Conservation (phyloP, 2,329 filamentous ascomycete genomes). For the Aspergillus tanneri region DNA sequence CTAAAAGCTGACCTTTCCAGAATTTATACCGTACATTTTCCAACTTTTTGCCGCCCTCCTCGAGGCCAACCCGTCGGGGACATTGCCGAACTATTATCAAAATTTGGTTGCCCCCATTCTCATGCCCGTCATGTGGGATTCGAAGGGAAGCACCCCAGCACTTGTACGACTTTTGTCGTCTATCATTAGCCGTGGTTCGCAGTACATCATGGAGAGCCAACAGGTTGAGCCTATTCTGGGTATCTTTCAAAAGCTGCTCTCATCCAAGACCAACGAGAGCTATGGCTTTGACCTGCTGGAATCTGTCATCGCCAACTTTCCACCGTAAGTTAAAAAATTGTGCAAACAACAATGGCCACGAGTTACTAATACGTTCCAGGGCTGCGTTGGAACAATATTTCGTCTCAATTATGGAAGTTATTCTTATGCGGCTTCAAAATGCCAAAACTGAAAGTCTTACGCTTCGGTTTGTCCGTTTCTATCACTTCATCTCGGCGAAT, state of each 20-base stretch:
- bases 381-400: slow-evolving; percentile 72
- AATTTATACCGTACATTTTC: slow-evolving; percentile 96
- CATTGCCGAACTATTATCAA: slow-evolving; percentile 78
- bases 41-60: slow-evolving; percentile 89
- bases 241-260: slow-evolving; percentile 89
- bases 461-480: slow-evolving; percentile 87
- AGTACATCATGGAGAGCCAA: slow-evolving; percentile 71
- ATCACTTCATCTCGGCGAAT: slow-evolving; percentile 81
- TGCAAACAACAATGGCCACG: not conserved
- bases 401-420: slow-evolving; percentile 72
- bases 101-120: slow-evolving; percentile 75
- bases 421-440: slow-evolving; percentile 70
- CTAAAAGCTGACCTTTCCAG: slow-evolving; percentile 48
- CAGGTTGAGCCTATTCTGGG: slow-evolving; percentile 87
- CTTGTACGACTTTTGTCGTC: slow-evolving; percentile 80
- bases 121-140: slow-evolving; percentile 82
- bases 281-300: slow-evolving; percentile 91
- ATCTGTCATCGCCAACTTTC: slow-evolving; percentile 69
- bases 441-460: slow-evolving; percentile 82
- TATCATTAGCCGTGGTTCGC: slow-evolving; percentile 74
- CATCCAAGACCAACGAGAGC: slow-evolving; percentile 77
- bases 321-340: slow-evolving; percentile 56
- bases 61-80: slow-evolving; percentile 77
- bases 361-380: slow-evolving; percentile 41
- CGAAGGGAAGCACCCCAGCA: slow-evolving; percentile 87